Evolutionary conservation across 208 protist genomes (phyloP).

Genomic region (Lotmaria passim): DNA sequence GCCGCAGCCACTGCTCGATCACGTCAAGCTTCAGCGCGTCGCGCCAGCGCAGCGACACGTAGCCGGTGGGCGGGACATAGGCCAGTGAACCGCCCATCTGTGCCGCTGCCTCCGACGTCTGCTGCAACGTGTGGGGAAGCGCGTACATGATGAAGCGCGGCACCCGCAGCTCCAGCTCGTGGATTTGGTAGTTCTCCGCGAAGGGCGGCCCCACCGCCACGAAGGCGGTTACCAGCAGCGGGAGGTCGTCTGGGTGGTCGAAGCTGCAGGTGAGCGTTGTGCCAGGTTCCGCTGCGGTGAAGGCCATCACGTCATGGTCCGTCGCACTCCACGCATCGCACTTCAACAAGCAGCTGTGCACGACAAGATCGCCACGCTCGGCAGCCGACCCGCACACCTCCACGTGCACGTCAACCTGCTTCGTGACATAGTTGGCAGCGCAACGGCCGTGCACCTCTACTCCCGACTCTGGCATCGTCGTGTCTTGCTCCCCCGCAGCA

Average conservation of each 20-base stretch:
- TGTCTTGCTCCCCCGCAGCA: constrained; percentile 55
- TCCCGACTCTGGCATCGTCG: constrained; percentile 57
- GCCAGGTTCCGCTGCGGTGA: constrained; percentile 32
- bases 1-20: constrained; percentile 51
- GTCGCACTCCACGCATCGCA: constrained; percentile 48
- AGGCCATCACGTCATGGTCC: constrained; percentile 22
- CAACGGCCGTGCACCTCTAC: constrained; percentile 47
- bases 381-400: constrained; percentile 29
- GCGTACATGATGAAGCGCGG: constrained; percentile 90
- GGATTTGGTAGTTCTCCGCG: constrained; percentile 78
- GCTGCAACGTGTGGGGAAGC: constrained; percentile 22
- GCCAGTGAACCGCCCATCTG: too few species aligned
- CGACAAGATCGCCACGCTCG: constrained; percentile 49
- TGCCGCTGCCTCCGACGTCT: neutral
- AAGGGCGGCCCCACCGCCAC: constrained; percentile 78
- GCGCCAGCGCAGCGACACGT: constrained; percentile 56
- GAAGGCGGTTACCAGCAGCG: constrained; percentile 66
- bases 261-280: constrained; percentile 64
- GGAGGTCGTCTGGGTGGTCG: constrained; percentile 55
- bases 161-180: constrained; percentile 77
- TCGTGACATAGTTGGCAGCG: constrained; percentile 22
- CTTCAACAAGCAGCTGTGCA: constrained; percentile 75
- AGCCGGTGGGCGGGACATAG: constrained; percentile 39
- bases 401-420: constrained; percentile 32
- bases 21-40: constrained; percentile 41